Percentiles rank a stretch among this genome's conserved stretches.
These are phyloP conservation scores for Collybia nuda DNA, from an alignment of 768 basidiomycete genomes.

Conservation along the genomic window DNA sequence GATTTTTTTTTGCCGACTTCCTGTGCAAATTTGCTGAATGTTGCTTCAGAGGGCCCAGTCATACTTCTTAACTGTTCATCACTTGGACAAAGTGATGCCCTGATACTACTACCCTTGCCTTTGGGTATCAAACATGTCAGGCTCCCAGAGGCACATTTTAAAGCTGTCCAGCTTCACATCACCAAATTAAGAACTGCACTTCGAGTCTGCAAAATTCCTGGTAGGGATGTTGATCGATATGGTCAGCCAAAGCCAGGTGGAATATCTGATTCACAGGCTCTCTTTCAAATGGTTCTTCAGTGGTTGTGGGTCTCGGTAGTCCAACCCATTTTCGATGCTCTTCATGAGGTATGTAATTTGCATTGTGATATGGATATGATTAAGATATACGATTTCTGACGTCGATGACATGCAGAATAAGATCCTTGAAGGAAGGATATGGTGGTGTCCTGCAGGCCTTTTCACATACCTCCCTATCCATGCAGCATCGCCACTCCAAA, in stretches of 20 bases:
- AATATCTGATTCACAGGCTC: neutral
- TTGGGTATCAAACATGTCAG: too few species aligned
- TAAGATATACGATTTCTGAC: neutral
- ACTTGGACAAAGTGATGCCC: too few species aligned
- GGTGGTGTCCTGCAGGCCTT: neutral
- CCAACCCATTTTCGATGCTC: neutral
- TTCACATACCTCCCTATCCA: conserved; percentile 6
- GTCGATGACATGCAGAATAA: neutral
- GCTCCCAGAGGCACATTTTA: too few species aligned
- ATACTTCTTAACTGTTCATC: too few species aligned
- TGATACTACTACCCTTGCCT: too few species aligned
- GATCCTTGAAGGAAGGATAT: neutral
- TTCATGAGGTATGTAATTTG: neutral
- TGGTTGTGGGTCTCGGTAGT: neutral
- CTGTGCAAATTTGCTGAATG: too few species aligned
- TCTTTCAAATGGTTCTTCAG: neutral
- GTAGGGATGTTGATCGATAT: neutral
- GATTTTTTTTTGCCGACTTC: too few species aligned
- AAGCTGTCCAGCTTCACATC: neutral
- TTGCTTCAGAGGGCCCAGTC: too few species aligned
- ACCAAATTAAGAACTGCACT: neutral
- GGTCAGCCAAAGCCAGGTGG: neutral
- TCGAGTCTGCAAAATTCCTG: neutral
- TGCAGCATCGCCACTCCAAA: conserved; percentile 1
- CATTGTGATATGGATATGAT: too few species aligned